phyloP scores from a whole-genome alignment of 768 basidiomycete genomes.

The Leccinum arenicola region DNA sequence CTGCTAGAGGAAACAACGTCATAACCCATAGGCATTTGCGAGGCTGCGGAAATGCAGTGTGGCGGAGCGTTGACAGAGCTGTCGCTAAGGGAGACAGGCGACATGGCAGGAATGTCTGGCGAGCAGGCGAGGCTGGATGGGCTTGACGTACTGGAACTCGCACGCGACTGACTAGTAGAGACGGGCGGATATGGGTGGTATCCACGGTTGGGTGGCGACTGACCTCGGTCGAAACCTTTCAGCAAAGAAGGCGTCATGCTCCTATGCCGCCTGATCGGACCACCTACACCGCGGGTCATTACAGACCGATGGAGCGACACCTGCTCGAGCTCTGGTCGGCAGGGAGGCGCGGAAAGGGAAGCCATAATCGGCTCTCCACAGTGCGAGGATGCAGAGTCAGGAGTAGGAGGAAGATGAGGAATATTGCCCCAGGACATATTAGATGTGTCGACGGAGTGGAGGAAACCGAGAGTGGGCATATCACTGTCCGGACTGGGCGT shows the following conservation, averaged over 20 bases:
- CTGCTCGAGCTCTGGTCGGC: slow-evolving; percentile 63
- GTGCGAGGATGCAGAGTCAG: slow-evolving; percentile 27
- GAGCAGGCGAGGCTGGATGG: slow-evolving; percentile 29
- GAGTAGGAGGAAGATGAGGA: slow-evolving; percentile 13
- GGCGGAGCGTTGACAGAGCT: slow-evolving; percentile 13
- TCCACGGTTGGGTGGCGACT: slow-evolving; percentile 46
- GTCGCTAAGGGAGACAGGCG: slow-evolving; percentile 18
- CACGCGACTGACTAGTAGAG: slow-evolving; percentile 27
- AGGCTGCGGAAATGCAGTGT: slow-evolving; percentile 20
- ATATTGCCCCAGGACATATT: slow-evolving; percentile 25
- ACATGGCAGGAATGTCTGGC: slow-evolving; percentile 26
- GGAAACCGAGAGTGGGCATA: slow-evolving; percentile 20
- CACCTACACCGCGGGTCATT: slow-evolving; percentile 37
- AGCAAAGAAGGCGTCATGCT: slow-evolving; percentile 73
- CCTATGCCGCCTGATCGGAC: slow-evolving; percentile 66
- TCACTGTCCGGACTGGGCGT: slow-evolving; percentile 18
- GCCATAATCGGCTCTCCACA: slow-evolving; percentile 45
- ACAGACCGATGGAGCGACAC: slow-evolving; percentile 26
- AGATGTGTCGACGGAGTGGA: slow-evolving; percentile 21
- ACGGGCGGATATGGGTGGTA: slow-evolving; percentile 54
- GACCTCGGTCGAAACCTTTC: slow-evolving; percentile 48
- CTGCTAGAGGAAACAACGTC: slow-evolving; percentile 24
- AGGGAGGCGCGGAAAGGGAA: slow-evolving; percentile 58
- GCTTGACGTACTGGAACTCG: slow-evolving; percentile 31
- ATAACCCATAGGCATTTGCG: slow-evolving; percentile 21